Base-by-base conservation (phyloP, 106 monocot species). In the Phalaenopsis equestris region DNA sequence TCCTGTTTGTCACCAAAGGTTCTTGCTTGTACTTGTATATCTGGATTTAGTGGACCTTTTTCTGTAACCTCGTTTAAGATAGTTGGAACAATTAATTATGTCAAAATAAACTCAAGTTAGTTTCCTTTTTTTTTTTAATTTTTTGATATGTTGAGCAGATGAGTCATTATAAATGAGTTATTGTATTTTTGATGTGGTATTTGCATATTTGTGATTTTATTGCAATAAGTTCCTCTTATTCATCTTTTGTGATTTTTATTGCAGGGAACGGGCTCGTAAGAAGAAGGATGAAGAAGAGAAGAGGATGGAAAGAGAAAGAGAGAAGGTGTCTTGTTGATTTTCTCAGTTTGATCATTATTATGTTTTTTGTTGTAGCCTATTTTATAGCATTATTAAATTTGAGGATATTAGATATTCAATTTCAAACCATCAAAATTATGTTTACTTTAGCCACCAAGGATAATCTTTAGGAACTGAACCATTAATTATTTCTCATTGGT, bases 241-340 rank as follows among this genome's bases (percentile, higher is more conserved):
- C 43, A 45, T 42, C n/a, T 5, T 74, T 74, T 74, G 12, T n/a
- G 3, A 74, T 77, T 21, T 43, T 45, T 82, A 37, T 49, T 89
- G 73, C 80, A 97, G 98, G 52, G 94, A 94, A 76, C 90, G 94
- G 58, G 98, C 98, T 84, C 92, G 94, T 17, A 94, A 92, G 68
- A 92, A 94, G 88, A 98, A 94, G 86, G 98, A 92, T 77, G 98
- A 98, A 80, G 98, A 98, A 80, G 98, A 98, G 83, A 98, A 73
- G 82, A 92, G 64, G 84, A 94, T 84, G 88, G 98, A 94, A 80
- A 92, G 87, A 86, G 94, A 98, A 88, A 90, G 89, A 79, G 98
- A 98, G 76, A 98, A 98, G 98, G 98, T 94, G 84, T 78, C 16
- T 76, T 24, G 3, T 76, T 76, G 39, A 42, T 8, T 19, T 45